Evolutionary conservation across 306 rosid genomes (phyloP).

Genomic region (Erythrophleum fordii): DNA sequence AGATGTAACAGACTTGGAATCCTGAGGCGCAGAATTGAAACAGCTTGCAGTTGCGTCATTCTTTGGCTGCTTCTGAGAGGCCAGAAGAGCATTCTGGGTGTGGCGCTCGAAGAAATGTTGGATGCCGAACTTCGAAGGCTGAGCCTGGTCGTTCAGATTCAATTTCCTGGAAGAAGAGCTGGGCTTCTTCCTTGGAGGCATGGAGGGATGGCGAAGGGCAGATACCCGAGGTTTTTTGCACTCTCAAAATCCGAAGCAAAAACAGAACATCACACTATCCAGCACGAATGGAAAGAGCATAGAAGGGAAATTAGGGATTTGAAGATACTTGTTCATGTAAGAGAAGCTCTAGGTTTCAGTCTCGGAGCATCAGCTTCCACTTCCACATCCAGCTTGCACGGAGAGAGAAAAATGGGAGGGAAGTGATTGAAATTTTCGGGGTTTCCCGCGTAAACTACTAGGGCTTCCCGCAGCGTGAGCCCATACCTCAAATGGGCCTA

Average conservation of each 20-base stretch:
- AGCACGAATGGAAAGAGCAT: background rate
- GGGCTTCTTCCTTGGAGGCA: constrained; percentile 80
- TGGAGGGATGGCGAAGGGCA: constrained; percentile 7
- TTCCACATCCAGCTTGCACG: background rate
- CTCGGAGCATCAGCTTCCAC: constrained; percentile 12
- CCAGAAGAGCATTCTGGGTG: constrained; percentile 52
- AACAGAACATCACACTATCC: background rate
- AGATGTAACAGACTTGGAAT: background rate
- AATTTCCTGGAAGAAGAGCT: constrained; percentile 53
- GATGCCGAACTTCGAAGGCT: constrained; percentile 81
- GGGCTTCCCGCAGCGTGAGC: background rate
- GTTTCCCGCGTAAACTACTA: constrained; percentile 10
- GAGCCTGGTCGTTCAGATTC: constrained; percentile 46
- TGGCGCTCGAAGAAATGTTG: constrained; percentile 92
- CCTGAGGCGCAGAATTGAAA: constrained; percentile 16
- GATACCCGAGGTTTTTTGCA: background rate
- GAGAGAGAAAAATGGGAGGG: background rate
- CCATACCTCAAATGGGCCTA: too few relatives aligned
- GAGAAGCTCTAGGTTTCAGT: constrained; percentile 21
- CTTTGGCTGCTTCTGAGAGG: constrained; percentile 57
- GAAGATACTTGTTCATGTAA: background rate
- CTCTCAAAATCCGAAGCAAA: background rate
- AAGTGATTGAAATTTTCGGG: background rate
- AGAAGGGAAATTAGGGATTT: background rate
- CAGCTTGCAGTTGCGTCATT: constrained; percentile 6